A percentile compares a stretch with the other conserved stretches of the same genome.
These are phyloP conservation scores for Aspergillus sergii DNA, from an alignment of 2,329 filamentous ascomycete genomes.

Conservation along the genomic window DNA sequence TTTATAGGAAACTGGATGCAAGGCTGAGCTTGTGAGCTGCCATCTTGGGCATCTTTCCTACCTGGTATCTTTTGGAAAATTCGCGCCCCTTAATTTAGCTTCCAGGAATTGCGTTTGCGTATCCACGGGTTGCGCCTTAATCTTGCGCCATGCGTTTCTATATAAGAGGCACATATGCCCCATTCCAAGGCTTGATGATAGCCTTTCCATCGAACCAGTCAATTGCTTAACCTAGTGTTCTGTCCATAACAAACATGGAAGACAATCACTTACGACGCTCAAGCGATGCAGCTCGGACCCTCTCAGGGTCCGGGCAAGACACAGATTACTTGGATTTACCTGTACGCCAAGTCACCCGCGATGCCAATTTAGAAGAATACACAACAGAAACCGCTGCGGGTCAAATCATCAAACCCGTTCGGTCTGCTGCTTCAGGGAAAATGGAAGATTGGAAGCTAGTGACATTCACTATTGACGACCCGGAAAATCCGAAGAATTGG, in stretches of 20 bases:
- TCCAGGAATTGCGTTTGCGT: neutral
- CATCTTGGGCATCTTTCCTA: neutral
- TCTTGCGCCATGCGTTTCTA: conserved; percentile 10
- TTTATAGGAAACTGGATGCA: neutral
- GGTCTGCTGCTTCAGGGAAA: conserved; percentile 57
- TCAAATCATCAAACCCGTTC: conserved; percentile 59
- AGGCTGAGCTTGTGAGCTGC: conserved; percentile 11
- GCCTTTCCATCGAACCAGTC: neutral
- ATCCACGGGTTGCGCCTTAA: neutral
- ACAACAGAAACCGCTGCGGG: conserved; percentile 63
- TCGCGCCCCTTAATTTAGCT: neutral
- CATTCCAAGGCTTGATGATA: conserved; percentile 2
- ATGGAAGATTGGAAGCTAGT: conserved; percentile 64
- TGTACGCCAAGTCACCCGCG: conserved; percentile 63
- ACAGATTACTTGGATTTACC: conserved; percentile 61
- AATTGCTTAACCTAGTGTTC: neutral
- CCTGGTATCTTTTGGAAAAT: neutral
- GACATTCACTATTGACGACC: conserved; percentile 71
- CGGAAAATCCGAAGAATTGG: conserved; percentile 86
- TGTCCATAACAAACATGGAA: conserved; percentile 18
- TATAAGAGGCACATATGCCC: conserved; percentile 14
- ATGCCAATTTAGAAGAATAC: conserved; percentile 69
- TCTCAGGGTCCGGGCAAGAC: conserved; percentile 25
- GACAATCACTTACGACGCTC: conserved; percentile 11
- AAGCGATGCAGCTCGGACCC: conserved; percentile 26